phyloP scores from a whole-genome alignment of 2,329 filamentous ascomycete species.

The Trichoderma guizhouense region DNA sequence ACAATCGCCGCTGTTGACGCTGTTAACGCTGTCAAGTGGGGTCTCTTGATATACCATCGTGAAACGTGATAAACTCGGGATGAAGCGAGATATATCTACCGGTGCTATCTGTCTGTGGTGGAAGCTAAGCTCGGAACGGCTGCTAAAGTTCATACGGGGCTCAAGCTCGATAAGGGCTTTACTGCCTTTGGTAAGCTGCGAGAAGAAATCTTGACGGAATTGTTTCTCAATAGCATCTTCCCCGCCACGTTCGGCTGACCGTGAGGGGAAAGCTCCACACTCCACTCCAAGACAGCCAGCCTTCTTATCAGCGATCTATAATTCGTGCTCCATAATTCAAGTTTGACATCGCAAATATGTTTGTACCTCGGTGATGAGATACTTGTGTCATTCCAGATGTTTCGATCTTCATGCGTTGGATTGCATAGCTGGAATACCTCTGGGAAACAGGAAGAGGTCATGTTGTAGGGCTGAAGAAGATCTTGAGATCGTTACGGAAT shows the following conservation, averaged over 20 bases:
- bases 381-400: neutral
- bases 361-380: neutral
- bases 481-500: neutral
- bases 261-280: slow-evolving; percentile 12
- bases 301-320: neutral
- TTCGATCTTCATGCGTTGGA: neutral
- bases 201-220: neutral
- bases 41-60: neutral
- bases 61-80: neutral
- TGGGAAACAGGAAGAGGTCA: neutral
- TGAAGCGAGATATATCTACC: neutral
- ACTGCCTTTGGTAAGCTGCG: slow-evolving; percentile 1
- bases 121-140: slow-evolving; percentile 6
- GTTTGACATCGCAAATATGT: neutral
- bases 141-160: slow-evolving; percentile 9
- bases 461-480: neutral
- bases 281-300: neutral
- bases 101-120: neutral
- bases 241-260: neutral
- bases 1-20: neutral
- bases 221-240: neutral
- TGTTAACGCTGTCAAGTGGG: neutral
- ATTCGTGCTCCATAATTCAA: neutral
- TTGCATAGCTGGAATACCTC: too few species aligned
- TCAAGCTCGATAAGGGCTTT: neutral